Evolutionary conservation across 495 filamentous ascomycete genomes (phyloP).

Genomic region (Hyaloscypha hepaticicola): DNA sequence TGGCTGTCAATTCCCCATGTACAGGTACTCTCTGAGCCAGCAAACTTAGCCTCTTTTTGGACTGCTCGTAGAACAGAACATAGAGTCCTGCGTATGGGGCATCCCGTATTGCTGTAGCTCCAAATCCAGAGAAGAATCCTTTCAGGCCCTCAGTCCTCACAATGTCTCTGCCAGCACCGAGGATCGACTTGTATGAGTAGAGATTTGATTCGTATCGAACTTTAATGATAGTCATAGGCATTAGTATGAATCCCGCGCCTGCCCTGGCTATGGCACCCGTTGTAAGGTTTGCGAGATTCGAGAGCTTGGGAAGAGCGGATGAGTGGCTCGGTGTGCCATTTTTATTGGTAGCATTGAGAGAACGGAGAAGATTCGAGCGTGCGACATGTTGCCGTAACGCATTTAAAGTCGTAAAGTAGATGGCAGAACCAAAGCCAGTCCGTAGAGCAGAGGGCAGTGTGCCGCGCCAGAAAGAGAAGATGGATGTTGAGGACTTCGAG

Average conservation of each 20-base stretch:
- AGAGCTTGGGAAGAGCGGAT: constrained; percentile 79
- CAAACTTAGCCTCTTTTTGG: constrained; percentile 64
- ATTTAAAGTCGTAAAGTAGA: constrained; percentile 93
- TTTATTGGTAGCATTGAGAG: constrained; percentile 29
- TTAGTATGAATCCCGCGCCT: constrained; percentile 84
- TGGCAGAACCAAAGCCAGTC: constrained; percentile 86
- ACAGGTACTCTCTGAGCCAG: constrained; percentile 26
- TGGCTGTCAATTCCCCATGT: constrained; percentile 11
- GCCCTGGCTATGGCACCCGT: constrained; percentile 83
- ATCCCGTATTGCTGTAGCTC: constrained; percentile 89
- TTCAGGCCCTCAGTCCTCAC: constrained; percentile 67
- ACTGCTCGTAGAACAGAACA: constrained; percentile 90
- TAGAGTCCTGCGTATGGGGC: constrained; percentile 96
- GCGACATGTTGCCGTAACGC: constrained; percentile 71
- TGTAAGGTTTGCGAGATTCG: constrained; percentile 78
- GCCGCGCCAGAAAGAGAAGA: constrained; percentile 88
- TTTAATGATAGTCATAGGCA: constrained; percentile 96
- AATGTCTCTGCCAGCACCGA: constrained; percentile 72
- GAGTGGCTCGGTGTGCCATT: constrained; percentile 45
- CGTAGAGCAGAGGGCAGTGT: constrained; percentile 88
- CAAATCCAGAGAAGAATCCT: constrained; percentile 91
- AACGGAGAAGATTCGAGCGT: constrained; percentile 40
- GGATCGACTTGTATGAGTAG: constrained; percentile 81
- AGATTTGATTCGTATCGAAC: constrained; percentile 88
- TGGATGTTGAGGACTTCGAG: constrained; percentile 48